Percentiles rank a stretch among this genome's conserved stretches.
phyloP scores from a whole-genome alignment of 139 green algal species.

The Tetradesmus lagerheimii region DNA sequence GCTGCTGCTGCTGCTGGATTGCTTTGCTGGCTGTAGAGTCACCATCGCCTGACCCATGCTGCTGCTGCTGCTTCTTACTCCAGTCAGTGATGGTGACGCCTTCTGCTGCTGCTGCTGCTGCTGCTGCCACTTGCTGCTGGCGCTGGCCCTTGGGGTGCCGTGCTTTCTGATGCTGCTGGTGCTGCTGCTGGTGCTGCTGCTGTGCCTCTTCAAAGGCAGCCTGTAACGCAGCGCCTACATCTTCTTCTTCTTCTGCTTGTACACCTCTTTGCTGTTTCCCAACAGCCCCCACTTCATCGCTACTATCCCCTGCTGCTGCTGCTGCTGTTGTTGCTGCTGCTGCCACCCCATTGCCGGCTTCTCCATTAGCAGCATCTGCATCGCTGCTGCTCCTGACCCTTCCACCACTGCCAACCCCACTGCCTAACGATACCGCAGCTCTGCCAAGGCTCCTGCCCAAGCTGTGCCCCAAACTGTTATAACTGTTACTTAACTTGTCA shows the following conservation, averaged over 20 bases:
- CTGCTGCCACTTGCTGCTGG: neutral
- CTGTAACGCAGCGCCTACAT: neutral
- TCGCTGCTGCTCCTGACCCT: conserved; percentile 4
- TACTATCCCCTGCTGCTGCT: neutral
- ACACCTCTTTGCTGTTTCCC: neutral
- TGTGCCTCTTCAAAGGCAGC: neutral
- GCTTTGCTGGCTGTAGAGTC: no score
- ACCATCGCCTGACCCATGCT: no score
- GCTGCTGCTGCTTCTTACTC: neutral
- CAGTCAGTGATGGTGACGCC: neutral
- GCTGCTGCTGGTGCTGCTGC: conserved; percentile 28
- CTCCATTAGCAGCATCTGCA: neutral
- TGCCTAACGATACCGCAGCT: neutral
- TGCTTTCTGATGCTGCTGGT: neutral
- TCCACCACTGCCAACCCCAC: no score
- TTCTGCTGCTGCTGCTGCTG: neutral
- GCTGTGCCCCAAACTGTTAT: neutral
- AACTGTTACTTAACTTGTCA: neutral
- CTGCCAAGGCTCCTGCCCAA: neutral
- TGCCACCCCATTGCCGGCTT: neutral
- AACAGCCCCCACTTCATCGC: neutral
- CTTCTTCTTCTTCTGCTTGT: neutral
- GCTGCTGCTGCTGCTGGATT: neutral
- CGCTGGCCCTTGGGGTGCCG: neutral
- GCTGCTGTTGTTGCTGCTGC: neutral